Percentiles rank a stretch among this genome's conserved stretches.
phyloP scores from a whole-genome alignment of 148 eudicot species.

The Chenopodium formosanum region DNA sequence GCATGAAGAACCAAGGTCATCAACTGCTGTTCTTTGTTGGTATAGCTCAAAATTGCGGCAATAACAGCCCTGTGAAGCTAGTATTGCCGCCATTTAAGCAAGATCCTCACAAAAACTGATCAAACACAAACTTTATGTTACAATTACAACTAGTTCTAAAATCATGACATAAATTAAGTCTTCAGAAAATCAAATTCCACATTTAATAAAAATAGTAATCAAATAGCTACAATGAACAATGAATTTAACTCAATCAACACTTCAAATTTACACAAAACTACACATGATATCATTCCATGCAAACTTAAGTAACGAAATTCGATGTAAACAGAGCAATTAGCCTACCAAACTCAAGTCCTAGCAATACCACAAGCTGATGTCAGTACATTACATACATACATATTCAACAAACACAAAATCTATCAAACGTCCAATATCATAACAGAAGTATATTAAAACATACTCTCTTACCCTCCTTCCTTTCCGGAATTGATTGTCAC shows the following conservation, averaged over 20 bases:
- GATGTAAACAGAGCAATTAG: neutral
- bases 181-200: neutral
- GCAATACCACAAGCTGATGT: conserved; percentile 12
- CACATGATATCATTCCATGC: neutral
- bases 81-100: conserved; percentile 68
- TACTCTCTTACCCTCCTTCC: neutral
- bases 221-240: neutral
- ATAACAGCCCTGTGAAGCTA: conserved; percentile 71
- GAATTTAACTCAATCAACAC: neutral
- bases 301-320: neutral
- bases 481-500: neutral
- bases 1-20: conserved; percentile 51
- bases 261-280: neutral
- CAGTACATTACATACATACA: neutral
- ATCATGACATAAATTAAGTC: neutral
- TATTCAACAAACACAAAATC: neutral
- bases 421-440: neutral
- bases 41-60: conserved; percentile 47
- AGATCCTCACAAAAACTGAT: conserved; percentile 24
- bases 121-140: neutral
- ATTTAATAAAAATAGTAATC: neutral
- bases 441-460: neutral
- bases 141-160: neutral
- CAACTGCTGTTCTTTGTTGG: conserved; percentile 41
- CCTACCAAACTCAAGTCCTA: conserved; percentile 12